A percentile compares a stretch with the other conserved stretches of the same genome.
Evolutionary conservation across 495 filamentous ascomycete genomes (phyloP).

Genomic region (Daldinia grandis): DNA sequence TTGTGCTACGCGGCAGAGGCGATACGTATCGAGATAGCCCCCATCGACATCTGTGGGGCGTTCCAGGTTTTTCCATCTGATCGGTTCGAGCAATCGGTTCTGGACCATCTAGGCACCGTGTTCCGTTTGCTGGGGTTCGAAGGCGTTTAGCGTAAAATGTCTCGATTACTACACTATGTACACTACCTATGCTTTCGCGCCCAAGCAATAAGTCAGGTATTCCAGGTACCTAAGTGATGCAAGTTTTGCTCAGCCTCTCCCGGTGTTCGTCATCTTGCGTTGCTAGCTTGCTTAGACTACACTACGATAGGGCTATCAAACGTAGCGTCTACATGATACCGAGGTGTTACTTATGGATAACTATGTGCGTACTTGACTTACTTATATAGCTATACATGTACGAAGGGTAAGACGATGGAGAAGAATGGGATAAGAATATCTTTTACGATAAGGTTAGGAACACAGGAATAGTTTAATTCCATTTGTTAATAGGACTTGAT

Average conservation of each 20-base stretch:
- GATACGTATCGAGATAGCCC: constrained; percentile 2
- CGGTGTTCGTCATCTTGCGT: constrained; percentile 34
- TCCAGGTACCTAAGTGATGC: constrained; percentile 15
- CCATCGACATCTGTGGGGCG: neutral
- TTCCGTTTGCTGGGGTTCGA: neutral
- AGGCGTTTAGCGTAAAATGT: neutral
- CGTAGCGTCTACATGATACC: neutral
- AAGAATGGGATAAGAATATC: neutral
- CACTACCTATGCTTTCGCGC: neutral
- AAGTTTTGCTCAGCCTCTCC: constrained; percentile 28
- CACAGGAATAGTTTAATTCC: neutral
- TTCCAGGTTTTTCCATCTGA: constrained; percentile 12
- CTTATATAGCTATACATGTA: neutral
- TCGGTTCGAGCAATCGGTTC: constrained; percentile 9
- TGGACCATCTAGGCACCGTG: constrained; percentile 17
- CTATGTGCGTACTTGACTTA: neutral
- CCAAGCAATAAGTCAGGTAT: constrained; percentile 10
- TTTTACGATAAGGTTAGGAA: neutral
- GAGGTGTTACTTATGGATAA: neutral
- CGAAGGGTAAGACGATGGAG: neutral
- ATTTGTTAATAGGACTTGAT: neutral
- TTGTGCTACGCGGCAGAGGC: constrained; percentile 12
- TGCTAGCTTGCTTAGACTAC: constrained; percentile 1
- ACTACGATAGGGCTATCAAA: neutral
- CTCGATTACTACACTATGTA: too few relatives aligned